These are phyloP conservation scores for Marchantia polymorpha DNA, from an alignment of 225 moss, liverwort and hornwort species.

Conservation along the genomic window DNA sequence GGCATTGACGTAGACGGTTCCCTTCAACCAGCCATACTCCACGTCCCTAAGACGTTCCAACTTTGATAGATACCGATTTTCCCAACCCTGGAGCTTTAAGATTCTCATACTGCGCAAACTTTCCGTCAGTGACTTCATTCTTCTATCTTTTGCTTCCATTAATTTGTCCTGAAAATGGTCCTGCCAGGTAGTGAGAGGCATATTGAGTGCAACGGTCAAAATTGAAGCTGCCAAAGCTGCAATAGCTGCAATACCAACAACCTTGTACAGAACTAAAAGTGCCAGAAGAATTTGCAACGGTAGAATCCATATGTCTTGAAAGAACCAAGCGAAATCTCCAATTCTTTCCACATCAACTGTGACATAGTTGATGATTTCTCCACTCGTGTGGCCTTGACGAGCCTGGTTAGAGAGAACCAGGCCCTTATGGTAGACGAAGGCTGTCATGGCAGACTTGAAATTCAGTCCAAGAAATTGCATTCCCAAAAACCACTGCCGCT, in stretches of 20 bases:
- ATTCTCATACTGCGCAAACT: constrained; percentile 75
- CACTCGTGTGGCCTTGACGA: constrained; percentile 53
- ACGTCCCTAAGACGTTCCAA: constrained; percentile 60
- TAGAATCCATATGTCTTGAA: constrained; percentile 49
- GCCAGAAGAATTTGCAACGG: constrained; percentile 60
- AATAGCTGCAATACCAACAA: constrained; percentile 51
- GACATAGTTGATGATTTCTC: constrained; percentile 76
- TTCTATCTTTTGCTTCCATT: constrained; percentile 66
- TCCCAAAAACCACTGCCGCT: constrained; percentile 37
- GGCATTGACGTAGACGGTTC: constrained; percentile 23
- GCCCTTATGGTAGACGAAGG: constrained; percentile 50
- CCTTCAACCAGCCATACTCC: constrained; percentile 65
- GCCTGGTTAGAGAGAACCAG: constrained; percentile 57
- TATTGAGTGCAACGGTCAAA: constrained; percentile 42
- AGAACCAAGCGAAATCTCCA: constrained; percentile 39
- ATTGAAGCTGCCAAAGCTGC: constrained; percentile 52
- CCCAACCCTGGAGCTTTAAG: constrained; percentile 91
- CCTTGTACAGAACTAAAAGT: constrained; percentile 50
- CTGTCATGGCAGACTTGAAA: constrained; percentile 47
- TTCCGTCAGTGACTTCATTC: constrained; percentile 74
- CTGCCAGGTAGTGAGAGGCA: constrained; percentile 45
- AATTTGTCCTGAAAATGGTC: constrained; percentile 56
- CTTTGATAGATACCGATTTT: constrained; percentile 59
- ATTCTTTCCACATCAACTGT: constrained; percentile 61
- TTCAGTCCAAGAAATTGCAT: constrained; percentile 31